These are phyloP conservation scores for Diatrype stigma DNA, from an alignment of 2,329 filamentous ascomycete species.

Conservation along the genomic window DNA sequence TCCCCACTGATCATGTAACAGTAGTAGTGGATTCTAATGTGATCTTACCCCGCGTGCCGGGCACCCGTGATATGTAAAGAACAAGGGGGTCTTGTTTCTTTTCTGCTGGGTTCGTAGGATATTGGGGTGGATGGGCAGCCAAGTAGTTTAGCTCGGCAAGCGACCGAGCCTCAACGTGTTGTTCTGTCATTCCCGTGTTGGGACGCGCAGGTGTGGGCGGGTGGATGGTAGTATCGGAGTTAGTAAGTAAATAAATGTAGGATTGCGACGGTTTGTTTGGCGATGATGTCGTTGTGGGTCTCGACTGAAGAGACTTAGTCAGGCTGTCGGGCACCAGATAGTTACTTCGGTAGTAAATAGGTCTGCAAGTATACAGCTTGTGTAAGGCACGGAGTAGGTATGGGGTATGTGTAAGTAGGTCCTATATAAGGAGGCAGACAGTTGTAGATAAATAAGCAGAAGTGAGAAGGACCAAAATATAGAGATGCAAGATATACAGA, in stretches of 20 bases:
- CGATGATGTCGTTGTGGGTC: neutral
- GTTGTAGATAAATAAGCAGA: too few species aligned
- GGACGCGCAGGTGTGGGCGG: neutral
- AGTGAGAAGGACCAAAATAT: too few species aligned
- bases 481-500: too few species aligned
- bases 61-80: conserved; percentile 90
- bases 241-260: too few species aligned
- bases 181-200: conserved; percentile 25
- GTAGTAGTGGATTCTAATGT: conserved; percentile 8
- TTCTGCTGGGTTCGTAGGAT: conserved; percentile 73
- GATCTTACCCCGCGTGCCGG: conserved; percentile 74
- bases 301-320: neutral
- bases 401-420: too few species aligned
- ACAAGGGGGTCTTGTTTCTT: conserved; percentile 66
- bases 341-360: too few species aligned
- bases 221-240: too few species aligned
- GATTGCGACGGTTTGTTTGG: neutral
- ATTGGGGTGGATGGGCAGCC: conserved; percentile 81
- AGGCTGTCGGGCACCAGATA: too few species aligned
- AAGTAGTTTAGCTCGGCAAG: conserved; percentile 74
- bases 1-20: conserved; percentile 11
- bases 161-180: conserved; percentile 72
- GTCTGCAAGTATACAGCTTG: neutral
- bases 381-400: neutral
- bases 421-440: neutral